Evolutionary conservation across 2,329 filamentous ascomycete species (phyloP).

Genomic region (Venturia asperata): DNA sequence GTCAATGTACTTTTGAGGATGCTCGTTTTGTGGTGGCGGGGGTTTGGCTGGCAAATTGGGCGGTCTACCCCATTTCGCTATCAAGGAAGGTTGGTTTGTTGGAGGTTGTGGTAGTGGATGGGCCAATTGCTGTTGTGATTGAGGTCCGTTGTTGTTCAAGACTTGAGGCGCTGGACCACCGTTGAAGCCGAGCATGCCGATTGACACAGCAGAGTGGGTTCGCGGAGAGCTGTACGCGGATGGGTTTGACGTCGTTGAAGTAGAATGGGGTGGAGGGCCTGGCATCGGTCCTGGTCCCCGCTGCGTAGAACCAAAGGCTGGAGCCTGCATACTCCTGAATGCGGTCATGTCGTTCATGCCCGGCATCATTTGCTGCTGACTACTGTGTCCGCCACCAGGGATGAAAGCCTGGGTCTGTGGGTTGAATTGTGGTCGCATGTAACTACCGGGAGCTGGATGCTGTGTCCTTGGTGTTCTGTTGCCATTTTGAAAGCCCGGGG

Average conservation of each 20-base stretch:
- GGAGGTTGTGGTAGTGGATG: constrained; percentile 33
- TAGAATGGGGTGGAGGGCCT: background rate
- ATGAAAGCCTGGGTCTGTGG: constrained; percentile 91
- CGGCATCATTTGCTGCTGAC: constrained; percentile 40
- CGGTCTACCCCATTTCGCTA: constrained; percentile 51
- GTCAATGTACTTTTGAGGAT: constrained; percentile 27
- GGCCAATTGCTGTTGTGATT: constrained; percentile 24
- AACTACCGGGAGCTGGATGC: constrained; percentile 79
- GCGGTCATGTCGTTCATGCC: constrained; percentile 27
- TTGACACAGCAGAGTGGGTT: background rate
- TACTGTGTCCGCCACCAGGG: constrained; percentile 46
- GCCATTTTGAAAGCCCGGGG: constrained; percentile 57
- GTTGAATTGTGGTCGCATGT: constrained; percentile 80
- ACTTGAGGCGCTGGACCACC: background rate
- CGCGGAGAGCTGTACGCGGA: constrained; percentile 1
- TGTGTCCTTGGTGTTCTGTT: constrained; percentile 48
- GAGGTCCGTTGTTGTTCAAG: background rate
- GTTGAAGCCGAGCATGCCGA: background rate
- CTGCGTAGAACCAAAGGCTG: background rate
- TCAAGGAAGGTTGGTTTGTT: constrained; percentile 28
- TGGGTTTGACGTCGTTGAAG: background rate
- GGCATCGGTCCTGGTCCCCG: constrained; percentile 4
- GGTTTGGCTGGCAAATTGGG: constrained; percentile 50
- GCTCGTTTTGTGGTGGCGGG: constrained; percentile 37
- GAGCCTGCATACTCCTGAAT: constrained; percentile 19